Evolutionary conservation across 2,329 filamentous ascomycete genomes (phyloP).

Genomic region (Fusarium hainanense): DNA sequence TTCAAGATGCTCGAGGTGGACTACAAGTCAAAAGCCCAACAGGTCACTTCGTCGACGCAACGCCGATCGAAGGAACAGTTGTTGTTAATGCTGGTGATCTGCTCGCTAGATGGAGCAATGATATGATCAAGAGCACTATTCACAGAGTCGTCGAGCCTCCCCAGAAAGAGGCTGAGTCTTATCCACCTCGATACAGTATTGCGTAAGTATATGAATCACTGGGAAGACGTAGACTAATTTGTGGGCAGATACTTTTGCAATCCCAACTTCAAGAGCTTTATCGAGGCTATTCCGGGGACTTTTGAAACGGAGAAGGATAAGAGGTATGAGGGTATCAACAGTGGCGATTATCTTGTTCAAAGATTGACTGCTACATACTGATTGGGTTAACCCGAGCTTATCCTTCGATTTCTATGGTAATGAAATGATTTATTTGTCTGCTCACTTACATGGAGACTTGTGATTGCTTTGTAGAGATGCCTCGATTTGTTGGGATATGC

Average conservation of each 20-base stretch:
- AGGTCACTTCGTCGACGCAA: constrained; percentile 83
- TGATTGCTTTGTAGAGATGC: background rate
- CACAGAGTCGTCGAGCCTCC: constrained; percentile 92
- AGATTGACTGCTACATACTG: constrained; percentile 80
- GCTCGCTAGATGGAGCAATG: constrained; percentile 88
- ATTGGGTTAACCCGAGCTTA: background rate
- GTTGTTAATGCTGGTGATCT: constrained; percentile 92
- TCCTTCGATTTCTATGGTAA: background rate
- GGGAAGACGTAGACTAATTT: background rate
- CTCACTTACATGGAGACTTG: background rate
- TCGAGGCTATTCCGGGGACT: constrained; percentile 85
- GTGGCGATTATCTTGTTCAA: constrained; percentile 83
- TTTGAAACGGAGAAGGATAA: constrained; percentile 72
- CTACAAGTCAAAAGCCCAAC: constrained; percentile 74
- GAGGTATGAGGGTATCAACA: constrained; percentile 82
- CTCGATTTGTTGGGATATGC: background rate
- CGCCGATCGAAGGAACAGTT: constrained; percentile 81
- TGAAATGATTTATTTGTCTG: background rate
- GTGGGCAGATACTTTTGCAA: constrained; percentile 81
- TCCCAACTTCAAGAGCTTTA: constrained; percentile 79
- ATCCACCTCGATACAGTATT: constrained; percentile 86
- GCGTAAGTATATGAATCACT: constrained; percentile 65
- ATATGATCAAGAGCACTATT: constrained; percentile 88
- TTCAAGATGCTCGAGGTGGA: constrained; percentile 68
- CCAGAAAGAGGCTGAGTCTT: constrained; percentile 62